Percentiles rank a stretch among this genome's conserved stretches.
Conservation (phyloP, 352 stramenopile species). For the Phytophthora megakarya region DNA sequence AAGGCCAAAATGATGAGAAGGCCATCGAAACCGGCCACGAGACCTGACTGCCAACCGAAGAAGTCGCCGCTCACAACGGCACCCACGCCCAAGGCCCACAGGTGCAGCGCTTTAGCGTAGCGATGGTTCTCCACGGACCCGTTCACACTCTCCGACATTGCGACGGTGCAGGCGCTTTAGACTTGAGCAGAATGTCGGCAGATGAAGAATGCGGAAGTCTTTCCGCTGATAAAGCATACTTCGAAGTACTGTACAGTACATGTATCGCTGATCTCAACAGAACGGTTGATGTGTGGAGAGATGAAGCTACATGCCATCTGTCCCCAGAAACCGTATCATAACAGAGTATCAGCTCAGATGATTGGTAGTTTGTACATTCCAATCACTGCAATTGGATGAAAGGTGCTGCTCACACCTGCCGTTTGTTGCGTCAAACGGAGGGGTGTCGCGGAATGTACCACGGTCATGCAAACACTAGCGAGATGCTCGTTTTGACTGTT, state of each 20-base stretch:
- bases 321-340: conserved; percentile 18
- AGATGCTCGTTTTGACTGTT: conserved; percentile 13
- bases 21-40: conserved; percentile 61
- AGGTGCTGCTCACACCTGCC: conserved; percentile 20
- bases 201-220: conserved; percentile 8
- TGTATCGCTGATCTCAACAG: neutral
- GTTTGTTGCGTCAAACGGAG: neutral
- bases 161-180: neutral
- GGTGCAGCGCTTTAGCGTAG: conserved; percentile 60
- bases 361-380: neutral
- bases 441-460: conserved; percentile 11
- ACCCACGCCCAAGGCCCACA: conserved; percentile 63
- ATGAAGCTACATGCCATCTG: conserved; percentile 19
- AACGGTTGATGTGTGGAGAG: conserved; percentile 18
- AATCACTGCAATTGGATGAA: conserved; percentile 13
- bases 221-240: conserved; percentile 17
- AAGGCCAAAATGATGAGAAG: conserved; percentile 47
- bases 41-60: conserved; percentile 64
- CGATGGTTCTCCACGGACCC: conserved; percentile 21
- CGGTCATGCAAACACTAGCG: conserved; percentile 23
- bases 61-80: conserved; percentile 65
- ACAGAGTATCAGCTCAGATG: conserved; percentile 8
- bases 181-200: conserved; percentile 5
- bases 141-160: conserved; percentile 28
- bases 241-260: no score